phyloP scores from a whole-genome alignment of 1,139 yeast genomes.

The Lodderomyces jiufengensis region DNA sequence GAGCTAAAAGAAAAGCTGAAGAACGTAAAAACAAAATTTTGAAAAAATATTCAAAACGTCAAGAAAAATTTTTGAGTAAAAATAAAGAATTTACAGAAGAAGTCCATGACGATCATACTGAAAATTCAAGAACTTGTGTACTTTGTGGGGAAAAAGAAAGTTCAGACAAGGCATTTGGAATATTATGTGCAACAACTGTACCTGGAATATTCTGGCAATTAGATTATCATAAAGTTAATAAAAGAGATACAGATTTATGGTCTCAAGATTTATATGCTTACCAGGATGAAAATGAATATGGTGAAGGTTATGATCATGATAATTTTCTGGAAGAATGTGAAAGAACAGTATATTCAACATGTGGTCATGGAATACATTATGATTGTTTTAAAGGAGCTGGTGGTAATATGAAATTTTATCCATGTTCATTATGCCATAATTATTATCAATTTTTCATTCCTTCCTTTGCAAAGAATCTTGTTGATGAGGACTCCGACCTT shows the following conservation, averaged over 20 bases:
- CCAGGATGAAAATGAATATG: constrained; percentile 19
- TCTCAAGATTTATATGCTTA: constrained; percentile 13
- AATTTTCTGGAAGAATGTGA: constrained; percentile 8
- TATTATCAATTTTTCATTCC: constrained; percentile 46
- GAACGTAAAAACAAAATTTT: constrained; percentile 36
- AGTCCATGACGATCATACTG: constrained; percentile 12
- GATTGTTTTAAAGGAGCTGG: constrained; percentile 44
- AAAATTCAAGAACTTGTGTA: constrained; percentile 45
- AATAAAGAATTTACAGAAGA: constrained; percentile 29
- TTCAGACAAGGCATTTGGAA: constrained; percentile 46
- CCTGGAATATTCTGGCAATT: constrained; percentile 46
- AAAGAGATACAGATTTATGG: constrained; percentile 16
- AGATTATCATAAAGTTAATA: constrained; percentile 5
- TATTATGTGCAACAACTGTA: constrained; percentile 40
- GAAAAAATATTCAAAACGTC: constrained; percentile 40
- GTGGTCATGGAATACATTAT: constrained; percentile 70
- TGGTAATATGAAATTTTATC: constrained; percentile 26
- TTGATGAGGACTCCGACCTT: no score
- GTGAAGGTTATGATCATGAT: constrained; percentile 22
- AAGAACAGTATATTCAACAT: constrained; percentile 48
- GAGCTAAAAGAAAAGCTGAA: constrained; percentile 33
- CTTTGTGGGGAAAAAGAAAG: constrained; percentile 61
- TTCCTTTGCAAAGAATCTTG: constrained; percentile 20
- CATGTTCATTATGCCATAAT: constrained; percentile 67
- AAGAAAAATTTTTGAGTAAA: constrained; percentile 35